Base-by-base conservation (phyloP, 2,329 filamentous ascomycete species). In the Aspergillus brasiliensis region DNA sequence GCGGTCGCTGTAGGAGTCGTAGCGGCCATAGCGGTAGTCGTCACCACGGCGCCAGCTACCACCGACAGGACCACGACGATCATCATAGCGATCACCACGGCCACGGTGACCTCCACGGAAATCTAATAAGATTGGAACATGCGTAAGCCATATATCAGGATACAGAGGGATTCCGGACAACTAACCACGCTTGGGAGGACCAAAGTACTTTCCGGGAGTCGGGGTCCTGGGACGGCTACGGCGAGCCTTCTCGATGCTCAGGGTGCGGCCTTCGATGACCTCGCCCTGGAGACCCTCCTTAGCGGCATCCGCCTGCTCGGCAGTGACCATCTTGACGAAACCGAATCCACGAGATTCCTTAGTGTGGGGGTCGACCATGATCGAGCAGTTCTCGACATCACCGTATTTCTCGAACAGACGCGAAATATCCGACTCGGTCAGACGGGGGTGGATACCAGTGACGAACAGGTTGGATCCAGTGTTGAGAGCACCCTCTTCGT, bases 361-460 rank as follows among this genome's bases (percentile, higher is more conserved):
- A 73, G 91, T 96, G 80, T 99, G 95, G 63, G 95, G 95, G 75
- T 99, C 95, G 73, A 94, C 88, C 95, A 99, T 99, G 82, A 99
- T 99, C 78, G 97, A 96, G 83, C 94, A 98, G 81, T 96, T 98
- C 82, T 98, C 94, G 55, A 99, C 95, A 75, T 97, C 92, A 69
- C 95, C 95, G 73, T 98, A 98, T 81, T 98, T 99, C 81, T 97
- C 92, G 74, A 99, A 99, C 67, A 99, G 88, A 77, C 92, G 92
- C 57, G 91, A 90, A 63, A 99, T 91, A 75, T 98, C 95, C 15
- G 88, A 86, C 78, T 99, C 95, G 51, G 86, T 88, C 67, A 99
- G 86, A 71, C 91, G 91, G 59, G 95, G 95, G 77, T 98, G 92
- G 67, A 99, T 99, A 70, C 95, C 95, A 65, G 95, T 99, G 67